These are phyloP conservation scores for Hymenoscyphus fraxineus DNA, from an alignment of 2,329 filamentous ascomycete species.

Conservation along the genomic window DNA sequence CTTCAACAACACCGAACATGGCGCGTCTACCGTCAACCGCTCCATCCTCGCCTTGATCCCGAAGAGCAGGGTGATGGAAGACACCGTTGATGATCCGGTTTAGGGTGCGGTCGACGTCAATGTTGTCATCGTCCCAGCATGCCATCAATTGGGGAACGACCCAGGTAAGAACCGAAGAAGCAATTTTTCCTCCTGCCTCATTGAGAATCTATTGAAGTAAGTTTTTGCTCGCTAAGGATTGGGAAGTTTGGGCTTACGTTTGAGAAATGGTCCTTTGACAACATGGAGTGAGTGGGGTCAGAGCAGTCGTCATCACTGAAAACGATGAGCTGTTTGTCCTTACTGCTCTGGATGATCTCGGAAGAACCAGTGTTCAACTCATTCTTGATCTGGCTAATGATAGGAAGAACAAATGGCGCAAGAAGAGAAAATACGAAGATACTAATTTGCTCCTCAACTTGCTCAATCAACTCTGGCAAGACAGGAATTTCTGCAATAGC, in stretches of 20 bases:
- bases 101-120: constrained; percentile 66
- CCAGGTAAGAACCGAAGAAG: constrained; percentile 76
- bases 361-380: constrained; percentile 82
- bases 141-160: constrained; percentile 85
- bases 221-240: neutral
- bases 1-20: constrained; percentile 76
- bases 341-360: constrained; percentile 82
- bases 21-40: constrained; percentile 65
- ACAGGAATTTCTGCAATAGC: constrained; percentile 83
- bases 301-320: constrained; percentile 73
- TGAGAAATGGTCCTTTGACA: constrained; percentile 89
- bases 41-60: constrained; percentile 65
- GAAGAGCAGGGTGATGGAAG: constrained; percentile 83
- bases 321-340: constrained; percentile 79
- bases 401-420: constrained; percentile 80
- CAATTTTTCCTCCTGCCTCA: constrained; percentile 79
- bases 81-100: constrained; percentile 77
- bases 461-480: constrained; percentile 78
- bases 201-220: constrained; percentile 60
- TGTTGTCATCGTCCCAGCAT: constrained; percentile 75
- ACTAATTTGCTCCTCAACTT: constrained; percentile 82
- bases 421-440: constrained; percentile 89
- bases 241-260: constrained; percentile 24
- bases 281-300: constrained; percentile 91
- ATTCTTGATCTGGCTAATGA: constrained; percentile 80